Evolutionary conservation across 139 green algal species (phyloP).

Genomic region (Gonium pectorale): DNA sequence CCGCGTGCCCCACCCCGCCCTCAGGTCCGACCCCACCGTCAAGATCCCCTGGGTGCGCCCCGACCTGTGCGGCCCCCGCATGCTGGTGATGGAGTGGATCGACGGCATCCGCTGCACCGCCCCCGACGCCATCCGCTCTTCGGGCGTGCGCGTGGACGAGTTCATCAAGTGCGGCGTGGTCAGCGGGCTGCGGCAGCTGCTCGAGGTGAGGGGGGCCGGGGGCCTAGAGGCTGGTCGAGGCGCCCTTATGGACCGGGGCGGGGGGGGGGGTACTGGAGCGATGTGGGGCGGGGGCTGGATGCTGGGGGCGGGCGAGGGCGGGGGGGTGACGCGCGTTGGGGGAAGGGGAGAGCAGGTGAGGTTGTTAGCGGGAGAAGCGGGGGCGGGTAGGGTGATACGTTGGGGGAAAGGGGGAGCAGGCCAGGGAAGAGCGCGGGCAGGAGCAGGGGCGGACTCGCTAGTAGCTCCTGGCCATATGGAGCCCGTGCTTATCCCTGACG

Average conservation of each 20-base stretch:
- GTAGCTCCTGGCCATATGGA: too few relatives aligned
- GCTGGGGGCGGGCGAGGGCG: not conserved
- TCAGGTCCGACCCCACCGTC: slow-evolving; percentile 86
- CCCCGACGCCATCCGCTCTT: slow-evolving; percentile 60
- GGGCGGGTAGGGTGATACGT: too few relatives aligned
- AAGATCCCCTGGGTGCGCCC: slow-evolving; percentile 96
- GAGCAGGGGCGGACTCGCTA: too few relatives aligned
- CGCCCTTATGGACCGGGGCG: too few relatives aligned
- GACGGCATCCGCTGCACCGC: slow-evolving; percentile 96
- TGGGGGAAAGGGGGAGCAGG: too few relatives aligned
- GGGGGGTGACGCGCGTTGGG: too few relatives aligned
- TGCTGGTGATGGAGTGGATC: slow-evolving; percentile 99
- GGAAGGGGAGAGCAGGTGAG: too few relatives aligned
- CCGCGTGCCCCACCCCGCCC: too few relatives aligned
- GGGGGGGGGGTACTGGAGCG: too few relatives aligned
- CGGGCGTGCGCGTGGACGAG: slow-evolving; percentile 82
- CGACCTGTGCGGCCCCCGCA: slow-evolving; percentile 78
- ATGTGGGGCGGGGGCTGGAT: not conserved
- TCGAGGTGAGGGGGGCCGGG: slow-evolving; percentile 77
- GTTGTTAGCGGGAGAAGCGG: too few relatives aligned
- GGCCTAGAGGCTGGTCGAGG: not conserved
- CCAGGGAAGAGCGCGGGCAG: too few relatives aligned
- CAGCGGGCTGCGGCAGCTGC: slow-evolving; percentile 94
- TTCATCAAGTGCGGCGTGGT: slow-evolving; percentile 97
- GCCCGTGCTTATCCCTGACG: too few relatives aligned